Evolutionary conservation across 331 rosid species (phyloP).

Genomic region (Acacia concinna): DNA sequence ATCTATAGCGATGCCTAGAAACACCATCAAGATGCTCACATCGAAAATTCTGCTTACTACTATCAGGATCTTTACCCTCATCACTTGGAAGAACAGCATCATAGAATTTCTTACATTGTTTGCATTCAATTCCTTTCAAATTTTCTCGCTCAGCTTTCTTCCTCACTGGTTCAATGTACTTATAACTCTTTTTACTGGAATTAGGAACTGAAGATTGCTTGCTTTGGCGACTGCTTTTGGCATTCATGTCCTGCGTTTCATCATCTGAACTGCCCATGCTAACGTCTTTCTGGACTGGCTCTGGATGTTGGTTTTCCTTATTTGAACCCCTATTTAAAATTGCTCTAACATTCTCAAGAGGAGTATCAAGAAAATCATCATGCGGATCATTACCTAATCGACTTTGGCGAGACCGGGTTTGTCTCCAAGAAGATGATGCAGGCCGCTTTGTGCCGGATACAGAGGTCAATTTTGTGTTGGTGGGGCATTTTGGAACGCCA

Average conservation of each 20-base stretch:
- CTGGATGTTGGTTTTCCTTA: conserved; percentile 34
- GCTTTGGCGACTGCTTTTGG: conserved; percentile 42
- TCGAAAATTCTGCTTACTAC: conserved; percentile 51
- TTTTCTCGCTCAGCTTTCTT: conserved; percentile 90
- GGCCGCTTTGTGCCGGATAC: conserved; percentile 60
- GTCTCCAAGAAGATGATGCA: conserved; percentile 83
- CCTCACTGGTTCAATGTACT: conserved; percentile 86
- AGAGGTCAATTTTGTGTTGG: conserved; percentile 42
- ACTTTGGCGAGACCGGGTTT: conserved; percentile 68
- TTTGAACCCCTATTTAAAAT: conserved; percentile 52
- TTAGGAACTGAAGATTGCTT: conserved; percentile 48
- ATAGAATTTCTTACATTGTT: conserved; percentile 86
- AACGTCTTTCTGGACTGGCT: conserved; percentile 39
- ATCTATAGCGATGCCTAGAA: conserved; percentile 92
- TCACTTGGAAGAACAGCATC: conserved; percentile 82
- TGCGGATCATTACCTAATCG: conserved; percentile 74
- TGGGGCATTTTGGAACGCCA: conserved; percentile 41
- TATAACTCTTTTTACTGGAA: conserved; percentile 52
- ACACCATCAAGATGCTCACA: conserved; percentile 97
- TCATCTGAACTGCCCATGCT: conserved; percentile 59
- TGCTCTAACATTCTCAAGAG: conserved; percentile 70
- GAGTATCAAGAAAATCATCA: conserved; percentile 95
- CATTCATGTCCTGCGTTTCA: conserved; percentile 80
- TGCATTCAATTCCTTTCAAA: conserved; percentile 91
- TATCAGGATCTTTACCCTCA: conserved; percentile 43